Base-by-base conservation (phyloP, 768 basidiomycete species). In the Lactarius deliciosus region DNA sequence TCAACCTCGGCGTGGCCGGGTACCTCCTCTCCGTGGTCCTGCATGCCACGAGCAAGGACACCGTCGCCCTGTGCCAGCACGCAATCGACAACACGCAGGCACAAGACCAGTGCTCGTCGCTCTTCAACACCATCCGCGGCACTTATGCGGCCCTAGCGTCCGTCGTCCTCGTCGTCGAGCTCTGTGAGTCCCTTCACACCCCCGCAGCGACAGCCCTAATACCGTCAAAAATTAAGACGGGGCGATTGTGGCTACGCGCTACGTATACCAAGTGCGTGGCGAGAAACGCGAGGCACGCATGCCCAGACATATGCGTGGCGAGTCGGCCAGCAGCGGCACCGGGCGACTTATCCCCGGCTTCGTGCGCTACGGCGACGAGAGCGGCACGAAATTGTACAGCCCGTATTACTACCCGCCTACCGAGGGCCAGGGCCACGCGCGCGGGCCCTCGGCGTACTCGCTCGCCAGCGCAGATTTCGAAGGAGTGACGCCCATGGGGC, bases 21-120 rank as follows among this genome's bases (percentile, higher is more conserved):
- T 87, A 82, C 75, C 78, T 87, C 70, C 77, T 86, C 45, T 81
- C 77, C 69, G 73, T 80, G 63, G 77, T 88, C 58, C 78, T 80
- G 54, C 79, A 80, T 64, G 79, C 81, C 50, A 77, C 83, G 18
- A 75, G 77, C 41, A 79, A 76, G 57, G 79, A 82, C 61, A 74
- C 81, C 30, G 72, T 74, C 53, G 70, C 78, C 25, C 77, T 80
- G 50, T 90, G 88, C 74, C 75, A 81, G 55, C 53, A 76, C 6
- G 78, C 80, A 7, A 76, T 86, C 57, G 74, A 74, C 50, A 75
- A 82, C 70, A 70, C 78, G 3, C 74, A 78, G 53, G 73, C 77
- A 5, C 77, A 84, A 71, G 69, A 72, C 4, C 81, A 82, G 69
- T 89, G 87, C 70, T 71, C 71, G 10, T 73, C 74, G 16, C 69